Conservation (phyloP, 306 rosid genomes). For the Ormosia emarginata region DNA sequence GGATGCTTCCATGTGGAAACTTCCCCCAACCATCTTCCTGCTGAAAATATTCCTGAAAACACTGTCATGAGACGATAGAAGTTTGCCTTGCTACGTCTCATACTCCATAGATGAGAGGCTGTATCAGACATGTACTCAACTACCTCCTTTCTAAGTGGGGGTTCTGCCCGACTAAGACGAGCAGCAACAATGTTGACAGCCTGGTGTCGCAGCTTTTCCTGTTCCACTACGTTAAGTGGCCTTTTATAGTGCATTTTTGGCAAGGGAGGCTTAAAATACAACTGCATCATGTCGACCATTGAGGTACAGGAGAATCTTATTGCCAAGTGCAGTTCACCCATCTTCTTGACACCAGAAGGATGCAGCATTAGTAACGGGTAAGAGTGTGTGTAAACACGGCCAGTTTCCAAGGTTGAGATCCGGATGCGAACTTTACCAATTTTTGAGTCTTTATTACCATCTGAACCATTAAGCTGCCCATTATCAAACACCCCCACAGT, state of each 20-base stretch:
- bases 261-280: constrained; percentile 67
- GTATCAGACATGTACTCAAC: constrained; percentile 92
- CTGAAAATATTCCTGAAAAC: constrained; percentile 61
- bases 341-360: constrained; percentile 91
- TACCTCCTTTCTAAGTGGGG: constrained; percentile 83
- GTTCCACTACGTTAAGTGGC: constrained; percentile 69
- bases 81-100: constrained; percentile 98
- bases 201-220: constrained; percentile 76
- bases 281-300: constrained; percentile 50
- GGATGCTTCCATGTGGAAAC: constrained; percentile 73
- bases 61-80: constrained; percentile 73
- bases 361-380: constrained; percentile 82
- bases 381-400: constrained; percentile 72
- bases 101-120: constrained; percentile 89
- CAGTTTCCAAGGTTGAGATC: constrained; percentile 74
- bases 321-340: constrained; percentile 92
- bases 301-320: constrained; percentile 76
- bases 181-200: constrained; percentile 86
- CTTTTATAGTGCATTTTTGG: constrained; percentile 90
- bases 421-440: constrained; percentile 88
- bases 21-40: constrained; percentile 77
- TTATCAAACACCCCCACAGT: constrained; percentile 86
- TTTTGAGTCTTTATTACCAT: constrained; percentile 46
- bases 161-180: constrained; percentile 81
- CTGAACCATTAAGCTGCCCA: constrained; percentile 47